A percentile compares a stretch with the other conserved stretches of the same genome.
Conservation (phyloP, 1,284 basidiomycete species). For the Ustilago hordei region DNA sequence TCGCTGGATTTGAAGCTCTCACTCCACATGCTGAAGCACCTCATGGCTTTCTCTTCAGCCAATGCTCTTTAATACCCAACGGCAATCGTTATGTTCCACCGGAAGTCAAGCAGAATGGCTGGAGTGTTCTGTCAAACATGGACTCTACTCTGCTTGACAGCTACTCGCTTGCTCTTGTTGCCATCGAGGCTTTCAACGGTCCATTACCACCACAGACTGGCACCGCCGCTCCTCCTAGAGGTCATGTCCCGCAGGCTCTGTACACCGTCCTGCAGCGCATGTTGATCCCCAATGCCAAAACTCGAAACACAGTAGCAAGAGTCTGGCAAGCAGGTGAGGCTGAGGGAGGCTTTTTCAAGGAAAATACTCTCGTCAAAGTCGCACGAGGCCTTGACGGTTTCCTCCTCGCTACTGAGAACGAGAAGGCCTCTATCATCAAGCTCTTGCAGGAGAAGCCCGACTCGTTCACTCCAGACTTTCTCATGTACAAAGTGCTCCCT, state of each 20-base stretch:
- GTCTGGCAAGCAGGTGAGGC: constrained; percentile 63
- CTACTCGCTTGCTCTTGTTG: constrained; percentile 59
- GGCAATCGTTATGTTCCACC: constrained; percentile 74
- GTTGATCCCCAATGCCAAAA: constrained; percentile 85
- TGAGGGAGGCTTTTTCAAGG: constrained; percentile 80
- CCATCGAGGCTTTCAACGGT: constrained; percentile 64
- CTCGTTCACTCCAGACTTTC: constrained; percentile 83
- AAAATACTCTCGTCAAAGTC: constrained; percentile 86
- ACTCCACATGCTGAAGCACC: constrained; percentile 73
- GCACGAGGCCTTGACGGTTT: constrained; percentile 89
- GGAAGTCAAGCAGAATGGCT: constrained; percentile 91
- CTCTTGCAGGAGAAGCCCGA: constrained; percentile 53
- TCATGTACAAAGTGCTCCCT: constrained; percentile 86
- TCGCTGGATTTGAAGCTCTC: constrained; percentile 92
- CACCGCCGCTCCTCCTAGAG: constrained; percentile 79
- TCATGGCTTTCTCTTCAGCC: constrained; percentile 47
- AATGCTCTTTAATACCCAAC: constrained; percentile 62
- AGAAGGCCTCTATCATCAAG: constrained; percentile 76
- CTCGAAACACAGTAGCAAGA: constrained; percentile 76
- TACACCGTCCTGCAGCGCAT: constrained; percentile 88
- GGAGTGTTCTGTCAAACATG: constrained; percentile 66
- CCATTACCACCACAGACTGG: constrained; percentile 74
- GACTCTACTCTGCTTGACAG: constrained; percentile 56
- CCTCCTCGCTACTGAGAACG: constrained; percentile 82
- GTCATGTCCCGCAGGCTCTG: constrained; percentile 80